Percentiles rank a stretch among this genome's conserved stretches.
These are phyloP conservation scores for Cephalotrichum gorgonifer DNA, from an alignment of 2,329 filamentous ascomycete genomes.

Conservation along the genomic window DNA sequence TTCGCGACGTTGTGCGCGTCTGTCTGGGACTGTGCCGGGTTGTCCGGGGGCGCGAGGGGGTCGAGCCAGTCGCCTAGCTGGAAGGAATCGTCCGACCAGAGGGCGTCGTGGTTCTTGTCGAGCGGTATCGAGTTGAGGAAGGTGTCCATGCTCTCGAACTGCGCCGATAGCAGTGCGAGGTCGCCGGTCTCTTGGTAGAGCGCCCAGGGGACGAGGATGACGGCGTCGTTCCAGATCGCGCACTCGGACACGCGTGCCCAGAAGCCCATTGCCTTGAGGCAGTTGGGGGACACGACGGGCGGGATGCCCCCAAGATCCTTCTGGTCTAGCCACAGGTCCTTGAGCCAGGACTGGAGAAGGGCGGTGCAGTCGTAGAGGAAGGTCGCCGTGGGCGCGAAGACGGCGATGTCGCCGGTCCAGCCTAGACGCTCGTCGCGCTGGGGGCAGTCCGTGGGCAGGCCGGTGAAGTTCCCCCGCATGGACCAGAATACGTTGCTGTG, in stretches of 20 bases:
- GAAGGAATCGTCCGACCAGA: conserved; percentile 26
- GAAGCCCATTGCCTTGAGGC: not conserved
- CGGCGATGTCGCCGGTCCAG: conserved; percentile 41
- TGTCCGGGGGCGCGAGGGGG: conserved; percentile 28
- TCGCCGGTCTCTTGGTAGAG: conserved; percentile 28
- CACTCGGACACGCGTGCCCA: not conserved
- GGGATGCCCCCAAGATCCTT: conserved; percentile 17
- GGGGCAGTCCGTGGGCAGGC: conserved; percentile 46
- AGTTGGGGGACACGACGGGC: conserved; percentile 17
- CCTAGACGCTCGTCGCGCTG: conserved; percentile 44
- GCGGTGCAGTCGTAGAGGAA: conserved; percentile 43
- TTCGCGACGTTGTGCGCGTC: conserved; percentile 31
- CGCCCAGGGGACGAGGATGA: conserved; percentile 28
- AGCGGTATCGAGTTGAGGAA: conserved; percentile 26
- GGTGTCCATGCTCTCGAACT: conserved; percentile 26
- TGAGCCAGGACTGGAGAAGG: conserved; percentile 38
- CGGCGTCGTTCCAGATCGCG: conserved; percentile 33
- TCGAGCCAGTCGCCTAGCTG: conserved; percentile 40
- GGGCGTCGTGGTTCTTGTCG: conserved; percentile 13
- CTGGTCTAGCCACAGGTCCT: conserved; percentile 29
- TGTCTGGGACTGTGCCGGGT: conserved; percentile 27
- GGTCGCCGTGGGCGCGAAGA: conserved; percentile 38
- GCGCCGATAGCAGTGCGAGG: conserved; percentile 19
- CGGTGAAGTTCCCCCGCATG: conserved; percentile 49
- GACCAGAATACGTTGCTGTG: conserved; percentile 45